Percentiles rank a stretch among this genome's conserved stretches.
phyloP scores from a whole-genome alignment of 805 yeast genomes.

The Teunomyces cretensis region DNA sequence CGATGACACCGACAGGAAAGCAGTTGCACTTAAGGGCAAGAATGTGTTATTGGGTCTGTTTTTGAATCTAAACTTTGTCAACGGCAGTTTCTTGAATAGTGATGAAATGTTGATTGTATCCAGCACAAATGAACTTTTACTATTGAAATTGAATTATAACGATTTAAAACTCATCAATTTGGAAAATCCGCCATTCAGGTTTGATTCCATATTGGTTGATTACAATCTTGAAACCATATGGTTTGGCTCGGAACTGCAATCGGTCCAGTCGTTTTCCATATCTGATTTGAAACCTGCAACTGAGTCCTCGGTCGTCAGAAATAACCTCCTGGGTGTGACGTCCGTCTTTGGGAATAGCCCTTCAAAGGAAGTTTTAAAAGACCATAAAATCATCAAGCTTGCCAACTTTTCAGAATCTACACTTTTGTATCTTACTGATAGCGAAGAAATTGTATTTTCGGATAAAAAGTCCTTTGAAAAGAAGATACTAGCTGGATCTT shows the following conservation, averaged over 20 bases:
- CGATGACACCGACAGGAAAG: conserved; percentile 15
- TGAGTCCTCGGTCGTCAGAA: not conserved
- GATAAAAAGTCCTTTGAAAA: conserved; percentile 14
- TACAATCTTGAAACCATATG: conserved; percentile 21
- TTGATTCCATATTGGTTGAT: conserved; percentile 20
- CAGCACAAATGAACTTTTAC: conserved; percentile 30
- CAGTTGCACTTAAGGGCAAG: conserved; percentile 48
- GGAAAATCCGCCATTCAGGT: conserved; percentile 15
- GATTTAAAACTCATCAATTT: conserved; percentile 16
- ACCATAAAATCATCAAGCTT: conserved; percentile 21
- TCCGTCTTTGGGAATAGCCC: not conserved
- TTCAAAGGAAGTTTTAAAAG: not conserved
- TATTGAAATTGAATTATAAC: conserved; percentile 24
- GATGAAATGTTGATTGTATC: conserved; percentile 39
- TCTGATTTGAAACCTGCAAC: conserved; percentile 12
- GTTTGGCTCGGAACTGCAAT: conserved; percentile 18
- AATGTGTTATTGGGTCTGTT: conserved; percentile 55
- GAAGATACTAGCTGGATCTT: conserved; percentile 30
- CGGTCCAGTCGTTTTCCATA: conserved; percentile 10
- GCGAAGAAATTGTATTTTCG: conserved; percentile 37
- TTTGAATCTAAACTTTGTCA: conserved; percentile 51
- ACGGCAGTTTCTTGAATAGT: conserved; percentile 30
- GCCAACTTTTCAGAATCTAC: conserved; percentile 17
- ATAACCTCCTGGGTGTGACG: not conserved
- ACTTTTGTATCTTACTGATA: conserved; percentile 31